These are phyloP conservation scores for Mycosarcoma maydis DNA, from an alignment of 1,284 basidiomycete genomes.

Conservation along the genomic window DNA sequence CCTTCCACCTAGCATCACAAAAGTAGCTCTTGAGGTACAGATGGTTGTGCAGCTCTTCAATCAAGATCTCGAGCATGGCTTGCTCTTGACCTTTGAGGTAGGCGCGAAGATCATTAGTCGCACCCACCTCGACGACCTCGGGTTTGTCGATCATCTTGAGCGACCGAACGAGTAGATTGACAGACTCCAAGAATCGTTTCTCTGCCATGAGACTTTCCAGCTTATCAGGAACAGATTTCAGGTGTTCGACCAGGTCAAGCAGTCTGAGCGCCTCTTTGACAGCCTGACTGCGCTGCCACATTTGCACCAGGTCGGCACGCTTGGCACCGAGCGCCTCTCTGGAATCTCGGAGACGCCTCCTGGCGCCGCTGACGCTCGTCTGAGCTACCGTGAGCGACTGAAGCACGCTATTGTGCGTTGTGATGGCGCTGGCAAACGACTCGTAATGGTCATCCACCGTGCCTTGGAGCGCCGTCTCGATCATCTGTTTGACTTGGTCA, in stretches of 20 bases:
- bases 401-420: conserved; percentile 62
- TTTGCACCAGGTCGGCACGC: conserved; percentile 64
- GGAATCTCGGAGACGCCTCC: conserved; percentile 55
- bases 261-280: conserved; percentile 63
- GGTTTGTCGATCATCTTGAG: conserved; percentile 89
- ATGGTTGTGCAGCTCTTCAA: conserved; percentile 96
- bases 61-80: conserved; percentile 75
- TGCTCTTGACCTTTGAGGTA: conserved; percentile 87
- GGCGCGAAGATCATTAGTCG: conserved; percentile 84
- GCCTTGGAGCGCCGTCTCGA: conserved; percentile 61
- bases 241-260: conserved; percentile 69
- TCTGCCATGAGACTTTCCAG: conserved; percentile 95
- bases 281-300: conserved; percentile 63
- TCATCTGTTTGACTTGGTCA: conserved; percentile 53
- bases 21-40: conserved; percentile 97
- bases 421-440: conserved; percentile 66
- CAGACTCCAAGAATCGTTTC: conserved; percentile 89
- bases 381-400: conserved; percentile 52
- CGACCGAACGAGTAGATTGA: conserved; percentile 85
- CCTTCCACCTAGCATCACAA: conserved; percentile 89
- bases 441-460: conserved; percentile 66
- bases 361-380: conserved; percentile 50
- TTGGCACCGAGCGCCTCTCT: conserved; percentile 63
- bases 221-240: conserved; percentile 89
- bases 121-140: conserved; percentile 94